Evolutionary conservation across 208 protist genomes (phyloP), one percentile per base, ranked within the genome.

Genomic region (Wallacemonas rigidus): DNA sequence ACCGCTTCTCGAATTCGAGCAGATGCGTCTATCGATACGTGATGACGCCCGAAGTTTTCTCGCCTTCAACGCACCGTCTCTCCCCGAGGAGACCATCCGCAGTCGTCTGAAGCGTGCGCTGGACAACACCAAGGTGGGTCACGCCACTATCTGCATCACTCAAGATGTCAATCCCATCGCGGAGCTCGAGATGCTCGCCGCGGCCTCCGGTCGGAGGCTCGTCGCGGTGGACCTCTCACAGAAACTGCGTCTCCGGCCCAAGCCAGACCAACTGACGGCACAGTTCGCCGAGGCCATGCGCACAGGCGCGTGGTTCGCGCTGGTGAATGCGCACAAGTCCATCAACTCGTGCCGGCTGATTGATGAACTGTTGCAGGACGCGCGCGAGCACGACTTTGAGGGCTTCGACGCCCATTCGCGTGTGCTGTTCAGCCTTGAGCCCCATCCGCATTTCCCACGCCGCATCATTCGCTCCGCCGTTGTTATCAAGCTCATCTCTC

Each of bases 321-420:
- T 95, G 53, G 69, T 89, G 15, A 90, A 92, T 75, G 90, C 90
- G 12, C 90, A 95, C 76, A 95, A 95, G 56, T 95, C 90, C 2
- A 95, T 95, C 76, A 89, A 78, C 55, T 82, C 86, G 38, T 90
- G 82, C 62, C 67, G 78, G 43, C 43, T 90, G 40, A 77, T 95
- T 55, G 81, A 90, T 50, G 83, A 90, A 44, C 74, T 95, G 17
- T 44, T 95, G 9, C 73, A 72, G 64, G 90, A 95, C 17, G 83
- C 84, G 35, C 77, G 81, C 43, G 51, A 39, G 48, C 83, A 82
- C 69, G 85, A 85, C 38, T 81, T 87, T 51, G 80, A 89, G 50
- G 86, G 85, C 43, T 84, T 95, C 67, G 72, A 89, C 74, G 80
- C 76, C 1, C 67, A 69, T 14, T 39, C 90, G 11, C 68, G 74